phyloP scores from a whole-genome alignment of 1,139 yeast genomes.

The Debaryomycetaceae sp. region DNA sequence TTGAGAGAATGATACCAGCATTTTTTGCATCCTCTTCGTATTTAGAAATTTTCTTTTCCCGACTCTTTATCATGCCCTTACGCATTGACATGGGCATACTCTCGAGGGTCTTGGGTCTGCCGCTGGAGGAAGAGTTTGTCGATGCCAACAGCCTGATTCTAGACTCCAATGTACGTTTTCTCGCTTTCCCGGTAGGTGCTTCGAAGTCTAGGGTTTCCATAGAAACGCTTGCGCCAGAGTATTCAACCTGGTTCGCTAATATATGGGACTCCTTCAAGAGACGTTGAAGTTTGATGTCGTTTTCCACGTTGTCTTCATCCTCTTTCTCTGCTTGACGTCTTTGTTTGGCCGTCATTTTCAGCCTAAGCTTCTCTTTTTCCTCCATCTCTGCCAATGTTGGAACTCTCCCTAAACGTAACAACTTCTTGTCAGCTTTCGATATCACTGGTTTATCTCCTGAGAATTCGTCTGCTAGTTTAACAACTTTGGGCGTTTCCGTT shows the following conservation, averaged over 20 bases:
- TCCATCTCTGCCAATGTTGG: conserved; percentile 38
- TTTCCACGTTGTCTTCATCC: conserved; percentile 56
- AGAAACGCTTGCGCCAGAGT: conserved; percentile 77
- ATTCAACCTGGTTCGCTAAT: conserved; percentile 51
- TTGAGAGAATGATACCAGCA: conserved; percentile 80
- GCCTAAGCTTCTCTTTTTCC: conserved; percentile 17
- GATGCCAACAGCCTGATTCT: conserved; percentile 59
- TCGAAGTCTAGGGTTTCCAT: conserved; percentile 63
- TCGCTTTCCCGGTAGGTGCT: conserved; percentile 75
- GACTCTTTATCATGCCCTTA: conserved; percentile 71
- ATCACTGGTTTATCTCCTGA: conserved; percentile 14
- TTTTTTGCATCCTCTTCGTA: conserved; percentile 77
- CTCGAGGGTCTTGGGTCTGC: conserved; percentile 50
- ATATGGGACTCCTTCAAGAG: conserved; percentile 84
- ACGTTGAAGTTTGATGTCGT: conserved; percentile 81
- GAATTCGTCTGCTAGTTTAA: conserved; percentile 25
- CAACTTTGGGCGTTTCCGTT: conserved; percentile 26
- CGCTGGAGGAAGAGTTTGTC: conserved; percentile 40
- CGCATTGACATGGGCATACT: conserved; percentile 87
- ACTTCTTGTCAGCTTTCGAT: conserved; percentile 28
- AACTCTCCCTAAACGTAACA: conserved; percentile 39
- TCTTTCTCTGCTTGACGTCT: conserved; percentile 26
- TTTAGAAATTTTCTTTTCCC: conserved; percentile 49
- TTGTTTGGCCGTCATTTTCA: conserved; percentile 27
- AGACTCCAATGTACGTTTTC: conserved; percentile 69